phyloP scores from a whole-genome alignment of 2,329 filamentous ascomycete genomes.

The Mycosphaerella arachidis region DNA sequence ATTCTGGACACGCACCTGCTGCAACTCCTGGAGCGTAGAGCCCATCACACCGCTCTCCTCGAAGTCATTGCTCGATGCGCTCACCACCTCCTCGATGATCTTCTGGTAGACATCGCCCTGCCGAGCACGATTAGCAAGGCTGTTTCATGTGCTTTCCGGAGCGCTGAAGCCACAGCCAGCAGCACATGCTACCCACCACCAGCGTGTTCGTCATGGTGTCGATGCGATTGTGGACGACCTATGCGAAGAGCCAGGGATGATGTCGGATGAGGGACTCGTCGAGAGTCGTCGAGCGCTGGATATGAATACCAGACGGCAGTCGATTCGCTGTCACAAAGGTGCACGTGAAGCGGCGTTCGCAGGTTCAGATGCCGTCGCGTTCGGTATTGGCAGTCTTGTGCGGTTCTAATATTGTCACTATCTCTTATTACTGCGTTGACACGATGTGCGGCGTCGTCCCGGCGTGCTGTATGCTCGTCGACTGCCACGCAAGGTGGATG shows the following conservation, averaged over 20 bases:
- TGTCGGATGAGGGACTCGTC: neutral
- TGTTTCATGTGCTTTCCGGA: neutral
- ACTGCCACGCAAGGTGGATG: slow-evolving; percentile 6
- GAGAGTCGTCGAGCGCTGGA: neutral
- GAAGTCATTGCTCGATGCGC: slow-evolving; percentile 79
- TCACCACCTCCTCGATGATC: slow-evolving; percentile 70
- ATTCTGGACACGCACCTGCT: slow-evolving; percentile 58
- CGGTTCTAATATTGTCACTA: slow-evolving; percentile 4
- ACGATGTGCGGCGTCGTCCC: slow-evolving; percentile 3
- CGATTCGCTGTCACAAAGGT: neutral
- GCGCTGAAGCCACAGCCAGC: neutral
- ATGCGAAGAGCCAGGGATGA: neutral
- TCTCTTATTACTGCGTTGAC: slow-evolving; percentile 1
- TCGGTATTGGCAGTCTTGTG: neutral
- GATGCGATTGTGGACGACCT: neutral
- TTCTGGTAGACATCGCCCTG: slow-evolving; percentile 79
- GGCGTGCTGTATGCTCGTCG: slow-evolving; percentile 1
- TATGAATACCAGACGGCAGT: neutral
- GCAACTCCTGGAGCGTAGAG: slow-evolving; percentile 78
- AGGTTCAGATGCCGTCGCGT: slow-evolving; percentile 5
- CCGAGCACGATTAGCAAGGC: slow-evolving; percentile 16
- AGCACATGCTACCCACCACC: slow-evolving; percentile 21
- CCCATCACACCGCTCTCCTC: slow-evolving; percentile 93
- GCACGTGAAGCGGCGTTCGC: slow-evolving; percentile 4
- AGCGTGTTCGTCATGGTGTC: slow-evolving; percentile 27